Percentiles rank a stretch among this genome's conserved stretches.
phyloP scores from a whole-genome alignment of 305 asterid genomes.

The Solanum chacoense region DNA sequence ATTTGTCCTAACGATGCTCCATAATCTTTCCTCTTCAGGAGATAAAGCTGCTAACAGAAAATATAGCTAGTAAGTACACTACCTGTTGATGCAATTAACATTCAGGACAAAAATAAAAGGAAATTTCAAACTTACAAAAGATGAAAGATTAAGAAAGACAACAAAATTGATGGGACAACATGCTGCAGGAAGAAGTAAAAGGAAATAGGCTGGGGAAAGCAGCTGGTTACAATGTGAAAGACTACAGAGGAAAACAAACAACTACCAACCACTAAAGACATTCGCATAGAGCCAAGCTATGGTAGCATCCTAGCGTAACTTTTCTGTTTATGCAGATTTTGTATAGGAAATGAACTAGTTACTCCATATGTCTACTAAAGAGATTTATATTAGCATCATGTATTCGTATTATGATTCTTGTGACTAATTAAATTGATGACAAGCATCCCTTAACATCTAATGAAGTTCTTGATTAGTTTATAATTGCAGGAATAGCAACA shows the following conservation, averaged over 20 bases:
- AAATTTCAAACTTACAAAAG: neutral
- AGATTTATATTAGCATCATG: neutral
- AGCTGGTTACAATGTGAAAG: neutral
- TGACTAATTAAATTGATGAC: neutral
- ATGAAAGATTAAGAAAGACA: neutral
- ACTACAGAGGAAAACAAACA: neutral
- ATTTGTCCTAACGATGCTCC: conserved; percentile 90
- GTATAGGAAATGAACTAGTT: neutral
- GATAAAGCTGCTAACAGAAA: conserved; percentile 46
- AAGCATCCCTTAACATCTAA: neutral
- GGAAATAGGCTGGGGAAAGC: neutral
- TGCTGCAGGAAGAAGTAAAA: neutral
- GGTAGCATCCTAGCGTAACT: neutral
- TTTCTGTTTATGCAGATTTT: neutral
- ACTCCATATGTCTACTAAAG: neutral
- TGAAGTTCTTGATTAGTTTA: neutral
- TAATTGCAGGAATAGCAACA: neutral
- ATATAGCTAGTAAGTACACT: neutral
- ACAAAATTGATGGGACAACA: neutral
- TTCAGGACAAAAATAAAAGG: neutral
- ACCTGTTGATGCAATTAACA: neutral
- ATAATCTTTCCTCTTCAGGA: conserved; percentile 86
- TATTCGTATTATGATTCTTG: neutral
- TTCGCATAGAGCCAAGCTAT: neutral
- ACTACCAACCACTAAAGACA: neutral